A percentile compares a stretch with the other conserved stretches of the same genome.
phyloP scores from a whole-genome alignment of 2,329 filamentous ascomycete species.

The Fusarium longipes region DNA sequence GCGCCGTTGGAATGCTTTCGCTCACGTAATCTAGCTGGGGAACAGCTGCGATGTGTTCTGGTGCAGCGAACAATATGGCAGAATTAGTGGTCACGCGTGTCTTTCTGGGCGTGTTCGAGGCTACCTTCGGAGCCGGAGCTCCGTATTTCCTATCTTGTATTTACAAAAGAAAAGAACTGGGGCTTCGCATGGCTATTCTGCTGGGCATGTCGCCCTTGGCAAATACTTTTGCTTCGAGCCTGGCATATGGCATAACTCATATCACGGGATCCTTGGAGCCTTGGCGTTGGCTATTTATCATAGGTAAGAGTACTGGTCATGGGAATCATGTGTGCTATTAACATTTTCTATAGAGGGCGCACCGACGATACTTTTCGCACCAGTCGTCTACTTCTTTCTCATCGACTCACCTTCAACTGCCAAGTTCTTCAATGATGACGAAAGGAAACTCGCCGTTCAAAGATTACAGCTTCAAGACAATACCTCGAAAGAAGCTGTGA shows the following conservation, averaged over 20 bases:
- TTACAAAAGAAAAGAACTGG: constrained; percentile 27
- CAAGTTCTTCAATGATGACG: constrained; percentile 19
- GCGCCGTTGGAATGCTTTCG: rapidly evolving
- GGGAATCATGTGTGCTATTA: no score
- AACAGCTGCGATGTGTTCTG: constrained; percentile 33
- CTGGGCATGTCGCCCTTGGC: constrained; percentile 32
- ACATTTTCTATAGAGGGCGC: constrained; percentile 15
- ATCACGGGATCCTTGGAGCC: constrained; percentile 17
- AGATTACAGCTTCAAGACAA: constrained; percentile 15
- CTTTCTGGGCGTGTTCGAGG: constrained; percentile 31
- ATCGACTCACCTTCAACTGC: constrained; percentile 29
- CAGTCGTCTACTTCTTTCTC: constrained; percentile 29
- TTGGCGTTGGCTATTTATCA: constrained; percentile 23
- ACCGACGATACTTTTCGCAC: constrained; percentile 12
- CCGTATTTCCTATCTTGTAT: constrained; percentile 34
- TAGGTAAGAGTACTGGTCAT: neutral
- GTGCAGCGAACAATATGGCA: constrained; percentile 7
- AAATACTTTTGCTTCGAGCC: constrained; percentile 25
- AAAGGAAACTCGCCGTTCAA: neutral
- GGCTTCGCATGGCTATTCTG: constrained; percentile 15
- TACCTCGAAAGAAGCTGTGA: neutral
- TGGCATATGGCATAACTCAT: constrained; percentile 32
- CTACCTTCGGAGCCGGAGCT: constrained; percentile 34
- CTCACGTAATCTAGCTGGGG: constrained; percentile 17
- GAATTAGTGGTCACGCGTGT: constrained; percentile 19